Evolutionary conservation across 805 yeast species (phyloP), one percentile per base, ranked within the genome.

Genomic region (Yarrowia osloensis): DNA sequence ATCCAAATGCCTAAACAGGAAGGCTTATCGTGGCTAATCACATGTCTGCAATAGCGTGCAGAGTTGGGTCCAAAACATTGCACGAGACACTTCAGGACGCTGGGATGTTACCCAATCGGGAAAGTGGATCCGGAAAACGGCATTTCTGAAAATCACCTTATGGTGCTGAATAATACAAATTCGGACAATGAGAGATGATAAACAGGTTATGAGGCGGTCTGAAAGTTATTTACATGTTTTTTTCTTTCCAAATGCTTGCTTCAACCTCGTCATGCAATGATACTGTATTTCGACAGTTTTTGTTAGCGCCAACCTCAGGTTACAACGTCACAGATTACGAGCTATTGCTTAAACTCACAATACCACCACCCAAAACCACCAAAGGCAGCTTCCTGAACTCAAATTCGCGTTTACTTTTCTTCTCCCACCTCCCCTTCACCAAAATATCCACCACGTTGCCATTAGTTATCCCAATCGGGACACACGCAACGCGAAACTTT

Each of bases 401-500:
- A 21, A 49, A 19, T 12, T 29, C 55, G 55, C 39, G 55, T 49
- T 3, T 6, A 21, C 4, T 19, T 28, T 29, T 19, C 5, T 13
- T 13, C 31, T 31, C 5, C 12, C 11, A 19, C 2, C 13, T n/a
- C 35, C n/a, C 35, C 9, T 13, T 3, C 21, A 7, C 5, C 31
- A 1, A 2, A 17, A 3, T 6, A 13, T 5, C 4, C 49, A 24
- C 24, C 54, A n/a, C 9, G 6, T 12, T n/a, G 39, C 55, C n/a
- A 49, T 49, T 49, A 49, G 12, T 29, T 49, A 19, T 29, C 55
- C 55, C 19, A 49, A 49, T 49, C 17, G 55, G 55, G 55, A 49
- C 55, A 26, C 33, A 13, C 17, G n/a, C 22, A 19, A 49, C 55
- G 55, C 55, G 55, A 49, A 49, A 49, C 55, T 19, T 47, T 47